Percentiles rank a stretch among this genome's conserved stretches.
Conservation (phyloP, 148 eudicot species). For the Dianthus caryophyllus region DNA sequence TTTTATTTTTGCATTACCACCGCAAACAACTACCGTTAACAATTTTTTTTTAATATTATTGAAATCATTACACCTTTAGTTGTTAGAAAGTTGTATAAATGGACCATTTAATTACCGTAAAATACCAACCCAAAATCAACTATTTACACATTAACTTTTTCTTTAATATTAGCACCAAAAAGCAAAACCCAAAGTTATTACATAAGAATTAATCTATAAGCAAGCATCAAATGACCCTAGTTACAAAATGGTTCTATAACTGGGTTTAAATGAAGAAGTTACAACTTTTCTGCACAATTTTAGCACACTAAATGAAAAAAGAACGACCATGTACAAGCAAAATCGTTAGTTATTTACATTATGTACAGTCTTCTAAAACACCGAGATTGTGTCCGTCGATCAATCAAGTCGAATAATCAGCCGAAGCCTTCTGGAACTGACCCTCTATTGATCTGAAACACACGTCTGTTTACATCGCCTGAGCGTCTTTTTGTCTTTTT, state of each 20-base stretch:
- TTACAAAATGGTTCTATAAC: background rate
- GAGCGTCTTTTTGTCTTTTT: too few species aligned
- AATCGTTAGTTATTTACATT: background rate
- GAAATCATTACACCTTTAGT: too few species aligned
- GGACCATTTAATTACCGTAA: too few species aligned
- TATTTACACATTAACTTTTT: too few species aligned
- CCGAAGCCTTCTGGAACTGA: background rate
- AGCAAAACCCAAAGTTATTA: too few species aligned
- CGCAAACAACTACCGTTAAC: too few species aligned
- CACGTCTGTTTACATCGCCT: background rate
- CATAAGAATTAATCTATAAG: too few species aligned
- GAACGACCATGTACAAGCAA: background rate
- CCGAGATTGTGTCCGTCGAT: background rate
- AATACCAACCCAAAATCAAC: too few species aligned
- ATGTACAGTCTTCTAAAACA: slow-evolving; percentile 6
- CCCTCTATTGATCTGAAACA: background rate
- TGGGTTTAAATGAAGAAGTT: background rate
- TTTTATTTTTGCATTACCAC: too few species aligned
- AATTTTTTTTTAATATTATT: too few species aligned
- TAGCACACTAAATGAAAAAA: background rate
- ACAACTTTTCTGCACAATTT: background rate
- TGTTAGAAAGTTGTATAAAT: too few species aligned
- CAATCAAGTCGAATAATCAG: background rate
- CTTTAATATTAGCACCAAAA: too few species aligned
- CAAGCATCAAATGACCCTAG: background rate